Percentiles rank a stretch among this genome's conserved stretches.
phyloP scores from a whole-genome alignment of 2,329 filamentous ascomycete genomes.

The Lasiodiplodia gonubiensis region DNA sequence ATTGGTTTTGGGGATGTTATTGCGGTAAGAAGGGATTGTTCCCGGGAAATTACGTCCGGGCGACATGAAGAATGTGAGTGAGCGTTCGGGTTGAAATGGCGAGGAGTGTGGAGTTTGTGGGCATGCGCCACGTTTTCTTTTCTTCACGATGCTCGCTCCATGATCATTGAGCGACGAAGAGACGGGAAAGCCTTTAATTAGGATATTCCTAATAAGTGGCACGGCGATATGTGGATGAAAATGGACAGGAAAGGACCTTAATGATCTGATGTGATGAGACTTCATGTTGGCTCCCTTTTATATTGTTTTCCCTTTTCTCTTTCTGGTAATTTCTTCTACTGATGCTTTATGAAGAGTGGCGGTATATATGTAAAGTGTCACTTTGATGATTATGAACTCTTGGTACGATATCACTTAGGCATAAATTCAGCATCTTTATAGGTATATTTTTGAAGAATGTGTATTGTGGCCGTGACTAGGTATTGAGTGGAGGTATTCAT shows the following conservation, averaged over 20 bases:
- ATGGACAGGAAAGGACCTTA: neutral
- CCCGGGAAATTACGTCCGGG: conserved; percentile 74
- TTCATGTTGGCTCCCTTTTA: neutral
- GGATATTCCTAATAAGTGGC: neutral
- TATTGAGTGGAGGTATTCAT: too few relatives aligned
- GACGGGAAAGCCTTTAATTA: neutral
- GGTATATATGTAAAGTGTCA: neutral
- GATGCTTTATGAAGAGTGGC: neutral
- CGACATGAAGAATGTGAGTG: conserved; percentile 36
- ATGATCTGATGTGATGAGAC: neutral
- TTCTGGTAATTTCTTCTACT: neutral
- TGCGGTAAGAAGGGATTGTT: conserved; percentile 81
- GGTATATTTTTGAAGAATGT: neutral
- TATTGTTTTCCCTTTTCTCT: neutral
- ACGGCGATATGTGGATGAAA: neutral
- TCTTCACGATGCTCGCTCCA: too few relatives aligned
- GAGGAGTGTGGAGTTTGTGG: too few relatives aligned
- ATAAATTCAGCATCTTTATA: neutral
- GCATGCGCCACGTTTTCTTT: neutral
- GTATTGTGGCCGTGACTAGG: too few relatives aligned
- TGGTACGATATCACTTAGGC: neutral
- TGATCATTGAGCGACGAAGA: neutral
- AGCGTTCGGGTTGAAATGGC: too few relatives aligned
- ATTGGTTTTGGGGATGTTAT: conserved; percentile 89
- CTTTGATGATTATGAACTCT: neutral